phyloP scores from a whole-genome alignment of 2,329 filamentous ascomycete species.

The Colletotrichum eleusines region DNA sequence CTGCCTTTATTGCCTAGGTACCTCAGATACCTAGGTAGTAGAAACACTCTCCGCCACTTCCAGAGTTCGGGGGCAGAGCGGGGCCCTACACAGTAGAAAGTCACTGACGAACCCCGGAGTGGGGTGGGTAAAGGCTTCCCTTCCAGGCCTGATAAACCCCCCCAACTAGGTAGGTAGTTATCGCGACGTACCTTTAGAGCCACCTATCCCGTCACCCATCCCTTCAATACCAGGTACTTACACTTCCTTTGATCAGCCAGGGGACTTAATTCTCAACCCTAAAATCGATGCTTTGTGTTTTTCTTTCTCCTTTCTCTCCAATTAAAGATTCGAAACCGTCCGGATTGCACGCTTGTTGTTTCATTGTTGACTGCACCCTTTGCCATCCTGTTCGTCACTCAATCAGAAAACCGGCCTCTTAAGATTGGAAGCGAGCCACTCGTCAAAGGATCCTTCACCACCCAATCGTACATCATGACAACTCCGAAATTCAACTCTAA shows the following conservation, averaged over 20 bases:
- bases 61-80: not conserved
- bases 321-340: not conserved
- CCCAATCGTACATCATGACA: constrained; percentile 51
- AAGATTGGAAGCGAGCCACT: not conserved
- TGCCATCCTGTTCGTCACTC: not conserved
- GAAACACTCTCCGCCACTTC: not conserved
- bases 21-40: not conserved
- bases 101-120: not conserved
- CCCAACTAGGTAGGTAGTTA: no score
- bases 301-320: not conserved
- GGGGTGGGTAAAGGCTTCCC: constrained; percentile 3
- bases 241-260: not conserved
- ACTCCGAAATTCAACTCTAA: constrained; percentile 74
- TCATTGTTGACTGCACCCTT: not conserved
- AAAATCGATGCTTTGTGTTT: not conserved
- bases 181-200: constrained; percentile 4
- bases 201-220: constrained; percentile 17
- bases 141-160: constrained; percentile 17
- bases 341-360: not conserved
- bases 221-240: not conserved
- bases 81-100: not conserved
- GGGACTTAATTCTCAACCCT: not conserved
- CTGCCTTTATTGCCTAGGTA: not conserved
- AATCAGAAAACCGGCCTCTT: not conserved
- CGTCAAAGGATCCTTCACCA: constrained; percentile 7